Evolutionary conservation across 1,139 yeast species (phyloP).

Genomic region (Nakaseomyces kungkrabaensis): DNA sequence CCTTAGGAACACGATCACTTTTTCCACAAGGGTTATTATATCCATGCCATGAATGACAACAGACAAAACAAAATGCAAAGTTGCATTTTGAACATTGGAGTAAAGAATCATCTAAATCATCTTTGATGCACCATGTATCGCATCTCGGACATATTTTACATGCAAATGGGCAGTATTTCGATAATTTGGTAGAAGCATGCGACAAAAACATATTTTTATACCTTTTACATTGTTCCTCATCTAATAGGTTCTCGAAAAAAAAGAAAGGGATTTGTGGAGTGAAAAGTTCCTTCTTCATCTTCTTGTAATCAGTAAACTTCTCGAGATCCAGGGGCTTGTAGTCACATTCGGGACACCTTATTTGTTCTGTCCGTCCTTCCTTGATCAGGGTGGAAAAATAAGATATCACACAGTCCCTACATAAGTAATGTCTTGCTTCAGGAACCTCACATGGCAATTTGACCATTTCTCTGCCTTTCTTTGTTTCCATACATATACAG

Average conservation of each 20-base stretch:
- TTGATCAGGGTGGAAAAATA: slow-evolving; percentile 40
- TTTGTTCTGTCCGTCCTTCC: slow-evolving; percentile 43
- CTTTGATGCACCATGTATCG: slow-evolving; percentile 37
- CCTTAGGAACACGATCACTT: slow-evolving; percentile 34
- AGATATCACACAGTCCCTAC: slow-evolving; percentile 40
- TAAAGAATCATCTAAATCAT: slow-evolving; percentile 42
- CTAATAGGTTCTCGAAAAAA: slow-evolving; percentile 30
- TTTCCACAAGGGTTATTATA: slow-evolving; percentile 38
- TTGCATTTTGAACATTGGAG: slow-evolving; percentile 45
- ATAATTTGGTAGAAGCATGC: slow-evolving; percentile 38
- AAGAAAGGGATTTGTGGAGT: slow-evolving; percentile 32
- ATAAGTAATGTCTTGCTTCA: slow-evolving; percentile 38
- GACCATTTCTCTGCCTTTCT: slow-evolving; percentile 40
- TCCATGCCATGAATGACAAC: slow-evolving; percentile 63
- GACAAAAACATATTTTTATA: slow-evolving; percentile 34
- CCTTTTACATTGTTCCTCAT: slow-evolving; percentile 31
- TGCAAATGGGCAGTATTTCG: slow-evolving; percentile 39
- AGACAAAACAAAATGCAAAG: slow-evolving; percentile 51
- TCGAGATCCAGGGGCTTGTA: slow-evolving; percentile 28
- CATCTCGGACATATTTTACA: slow-evolving; percentile 50
- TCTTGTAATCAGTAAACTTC: slow-evolving; percentile 21
- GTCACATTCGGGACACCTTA: slow-evolving; percentile 52
- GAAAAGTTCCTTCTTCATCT: slow-evolving; percentile 32
- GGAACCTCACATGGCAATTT: slow-evolving; percentile 30
- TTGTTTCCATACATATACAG: slow-evolving; percentile 48